Base-by-base conservation (phyloP, 2,329 filamentous ascomycete genomes). In the Phaeoacremonium minimum region DNA sequence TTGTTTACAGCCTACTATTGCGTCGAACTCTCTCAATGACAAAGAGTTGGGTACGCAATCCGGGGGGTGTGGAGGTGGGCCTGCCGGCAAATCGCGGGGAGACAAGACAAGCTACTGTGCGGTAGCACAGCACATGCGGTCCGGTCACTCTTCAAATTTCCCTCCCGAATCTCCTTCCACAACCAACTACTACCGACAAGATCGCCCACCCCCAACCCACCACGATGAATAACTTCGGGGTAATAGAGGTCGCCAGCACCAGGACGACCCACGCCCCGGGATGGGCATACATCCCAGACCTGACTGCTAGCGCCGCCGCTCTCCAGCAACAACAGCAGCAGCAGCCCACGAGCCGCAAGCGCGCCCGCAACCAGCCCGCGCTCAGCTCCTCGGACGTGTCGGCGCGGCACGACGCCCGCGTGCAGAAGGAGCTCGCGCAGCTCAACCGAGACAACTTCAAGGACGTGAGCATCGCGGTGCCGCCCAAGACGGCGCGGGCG, bases 281-380 rank as follows among this genome's bases (percentile, higher is more conserved):
- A 52, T 97, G 89, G 85, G 88, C 88, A 11, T 95, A 95, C 57
- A 87, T 96, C 2, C 82, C 89, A 18, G 87, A 95, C 55, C 58
- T 66, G 34, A 57, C 69, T 35, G 70, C 71, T 18, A 38, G 36
- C 28, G 38, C 41, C 17, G 37, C 38, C 6, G 41, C 41, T 19
- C 38, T 43, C 29, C n/a, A n/a, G n/a, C n/a, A n/a, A n/a, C n/a
- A n/a, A n/a, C 22, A 26, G 9, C 42, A 44, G 41, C 62, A 68
- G 45, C 63, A 60, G 42, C 71, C 66, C 40, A 62, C 66, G 46
- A 76, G 73, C 69, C 75, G 85, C 44, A 95, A 94, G 63, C 84
- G 88, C 51, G 75, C 77, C 15, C 75, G 85, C 44, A 76, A 70
- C 51, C 60, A 73, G 41, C 67, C 63, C 33, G 66, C 67, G 16